These are phyloP conservation scores for Musa acuminata DNA, from an alignment of 176 grass and related monocot species.

Conservation along the genomic window DNA sequence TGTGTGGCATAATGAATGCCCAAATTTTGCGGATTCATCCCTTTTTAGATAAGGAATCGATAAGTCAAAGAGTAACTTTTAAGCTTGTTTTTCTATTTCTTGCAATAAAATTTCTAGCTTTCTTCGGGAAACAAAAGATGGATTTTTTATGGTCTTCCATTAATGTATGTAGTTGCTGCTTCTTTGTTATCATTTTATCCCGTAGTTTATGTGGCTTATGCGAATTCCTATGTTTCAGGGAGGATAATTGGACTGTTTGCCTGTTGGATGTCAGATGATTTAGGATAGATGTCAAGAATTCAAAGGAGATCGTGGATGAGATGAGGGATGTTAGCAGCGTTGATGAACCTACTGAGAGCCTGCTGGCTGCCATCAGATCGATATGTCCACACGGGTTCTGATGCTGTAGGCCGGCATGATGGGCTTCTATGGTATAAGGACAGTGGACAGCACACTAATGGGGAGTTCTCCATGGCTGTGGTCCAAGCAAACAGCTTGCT, in stretches of 20 bases:
- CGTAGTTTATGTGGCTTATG: neutral
- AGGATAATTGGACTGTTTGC: neutral
- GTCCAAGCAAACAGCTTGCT: conserved; percentile 28
- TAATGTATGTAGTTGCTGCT: neutral
- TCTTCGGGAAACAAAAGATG: neutral
- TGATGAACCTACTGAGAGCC: conserved; percentile 19
- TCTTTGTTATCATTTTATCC: neutral
- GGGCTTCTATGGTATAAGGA: conserved; percentile 32
- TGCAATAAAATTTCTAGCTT: neutral
- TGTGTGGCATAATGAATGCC: neutral
- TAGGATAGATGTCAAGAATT: conserved; percentile 8
- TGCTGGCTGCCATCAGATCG: conserved; percentile 13
- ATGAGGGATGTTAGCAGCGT: conserved; percentile 26
- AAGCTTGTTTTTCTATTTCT: neutral
- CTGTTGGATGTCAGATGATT: neutral
- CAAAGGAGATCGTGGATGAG: conserved; percentile 12
- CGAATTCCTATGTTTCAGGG: neutral
- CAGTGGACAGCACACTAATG: conserved; percentile 17
- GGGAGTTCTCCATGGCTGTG: conserved; percentile 27
- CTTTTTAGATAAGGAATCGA: neutral
- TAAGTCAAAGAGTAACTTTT: neutral
- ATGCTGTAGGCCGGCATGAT: conserved; percentile 15
- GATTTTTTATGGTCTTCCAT: neutral
- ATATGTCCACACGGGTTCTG: neutral
- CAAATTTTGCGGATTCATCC: neutral